Evolutionary conservation across 352 stramenopile species (phyloP).

Genomic region (Pythium insidiosum): DNA sequence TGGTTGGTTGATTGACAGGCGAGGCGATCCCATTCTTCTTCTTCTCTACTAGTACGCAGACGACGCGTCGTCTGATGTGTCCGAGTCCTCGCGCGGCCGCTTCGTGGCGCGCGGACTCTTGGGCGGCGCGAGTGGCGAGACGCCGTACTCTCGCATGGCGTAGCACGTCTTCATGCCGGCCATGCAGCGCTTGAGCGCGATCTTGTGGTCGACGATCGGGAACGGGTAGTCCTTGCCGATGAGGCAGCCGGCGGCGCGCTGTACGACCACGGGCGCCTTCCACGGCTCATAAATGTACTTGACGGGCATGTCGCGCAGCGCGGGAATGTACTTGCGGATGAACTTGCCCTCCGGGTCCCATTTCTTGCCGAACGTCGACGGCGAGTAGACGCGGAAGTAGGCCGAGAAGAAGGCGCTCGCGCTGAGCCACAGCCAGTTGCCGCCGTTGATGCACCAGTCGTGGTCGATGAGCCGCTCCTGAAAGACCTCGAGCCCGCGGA

Average conservation of each 20-base stretch:
- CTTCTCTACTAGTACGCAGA: conserved; percentile 9
- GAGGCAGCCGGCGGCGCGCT: conserved; percentile 74
- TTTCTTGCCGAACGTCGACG: conserved; percentile 93
- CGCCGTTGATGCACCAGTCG: conserved; percentile 96
- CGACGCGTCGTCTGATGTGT: conserved; percentile 10
- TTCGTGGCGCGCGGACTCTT: conserved; percentile 2
- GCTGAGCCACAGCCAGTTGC: conserved; percentile 97
- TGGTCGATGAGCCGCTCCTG: conserved; percentile 94
- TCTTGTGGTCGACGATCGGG: conserved; percentile 93
- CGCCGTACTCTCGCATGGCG: conserved; percentile 13
- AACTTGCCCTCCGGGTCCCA: conserved; percentile 91
- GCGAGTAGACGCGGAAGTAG: conserved; percentile 97
- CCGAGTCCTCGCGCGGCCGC: conserved; percentile 5
- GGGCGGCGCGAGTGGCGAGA: conserved; percentile 10
- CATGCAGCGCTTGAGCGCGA: conserved; percentile 89
- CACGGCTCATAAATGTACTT: conserved; percentile 99
- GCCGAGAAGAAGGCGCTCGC: conserved; percentile 95
- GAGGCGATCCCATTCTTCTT: neutral
- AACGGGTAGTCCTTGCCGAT: conserved; percentile 93
- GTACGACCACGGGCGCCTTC: conserved; percentile 89
- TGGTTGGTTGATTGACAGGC: neutral
- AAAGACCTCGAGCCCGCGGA: conserved; percentile 87
- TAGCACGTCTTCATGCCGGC: conserved; percentile 81
- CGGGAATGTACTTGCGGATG: conserved; percentile 91
- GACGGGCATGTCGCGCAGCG: conserved; percentile 84